phyloP scores from a whole-genome alignment of 306 rosid genomes.

The Inga leiocalycina region DNA sequence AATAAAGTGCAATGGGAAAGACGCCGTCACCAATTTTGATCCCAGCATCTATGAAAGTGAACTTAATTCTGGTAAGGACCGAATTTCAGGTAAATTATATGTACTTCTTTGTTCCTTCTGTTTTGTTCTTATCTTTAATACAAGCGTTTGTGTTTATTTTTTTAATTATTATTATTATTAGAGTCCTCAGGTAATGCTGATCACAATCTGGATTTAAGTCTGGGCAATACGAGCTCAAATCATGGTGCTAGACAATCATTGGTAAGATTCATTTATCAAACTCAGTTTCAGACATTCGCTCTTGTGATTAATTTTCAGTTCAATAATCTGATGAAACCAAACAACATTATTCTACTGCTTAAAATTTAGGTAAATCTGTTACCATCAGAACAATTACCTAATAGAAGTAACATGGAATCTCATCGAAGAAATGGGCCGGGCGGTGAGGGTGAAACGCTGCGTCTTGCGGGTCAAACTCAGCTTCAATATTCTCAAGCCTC shows the following conservation, averaged over 20 bases:
- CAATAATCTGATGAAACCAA: not conserved
- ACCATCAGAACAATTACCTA: conserved; percentile 31
- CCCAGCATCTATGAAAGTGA: conserved; percentile 88
- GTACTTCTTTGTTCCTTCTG: not conserved
- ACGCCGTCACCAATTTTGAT: conserved; percentile 99
- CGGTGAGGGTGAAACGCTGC: conserved; percentile 58
- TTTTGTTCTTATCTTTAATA: not conserved
- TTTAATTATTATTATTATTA: not conserved
- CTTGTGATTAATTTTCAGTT: not conserved
- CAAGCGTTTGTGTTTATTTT: not conserved
- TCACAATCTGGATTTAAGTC: conserved; percentile 72
- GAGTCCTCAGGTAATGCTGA: conserved; percentile 53
- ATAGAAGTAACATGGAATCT: conserved; percentile 32
- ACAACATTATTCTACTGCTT: not conserved
- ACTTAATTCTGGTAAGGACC: conserved; percentile 67
- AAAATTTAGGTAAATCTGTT: conserved; percentile 40
- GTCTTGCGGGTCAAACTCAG: conserved; percentile 54
- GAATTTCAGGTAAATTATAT: not conserved
- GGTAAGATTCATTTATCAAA: not conserved
- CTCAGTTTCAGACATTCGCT: not conserved
- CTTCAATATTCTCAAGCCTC: conserved; percentile 43
- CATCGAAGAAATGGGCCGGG: conserved; percentile 25
- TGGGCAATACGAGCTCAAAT: conserved; percentile 60
- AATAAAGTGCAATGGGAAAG: conserved; percentile 93
- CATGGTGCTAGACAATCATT: not conserved